A percentile compares a stretch with the other conserved stretches of the same genome.
Conservation (phyloP, 805 yeast genomes). For the Metschnikowia cerradonensis region DNA sequence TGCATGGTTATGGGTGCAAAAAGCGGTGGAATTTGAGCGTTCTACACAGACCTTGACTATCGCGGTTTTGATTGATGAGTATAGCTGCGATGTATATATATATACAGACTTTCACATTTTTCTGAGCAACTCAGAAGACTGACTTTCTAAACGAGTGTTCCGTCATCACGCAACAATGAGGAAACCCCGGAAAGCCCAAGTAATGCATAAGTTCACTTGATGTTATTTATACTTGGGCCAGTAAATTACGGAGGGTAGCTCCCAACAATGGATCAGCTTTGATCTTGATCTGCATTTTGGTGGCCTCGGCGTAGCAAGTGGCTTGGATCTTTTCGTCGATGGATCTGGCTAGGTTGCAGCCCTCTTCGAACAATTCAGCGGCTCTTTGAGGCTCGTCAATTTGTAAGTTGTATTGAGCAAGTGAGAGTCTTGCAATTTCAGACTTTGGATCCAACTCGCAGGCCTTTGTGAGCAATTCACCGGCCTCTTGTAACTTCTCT, state of each 20-base stretch:
- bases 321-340: slow-evolving; percentile 87
- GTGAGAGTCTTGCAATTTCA: slow-evolving; percentile 84
- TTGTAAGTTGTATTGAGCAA: slow-evolving; percentile 88
- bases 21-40: background rate
- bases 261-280: slow-evolving; percentile 64
- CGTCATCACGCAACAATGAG: background rate
- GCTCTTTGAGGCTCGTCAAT: slow-evolving; percentile 81
- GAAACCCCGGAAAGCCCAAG: background rate
- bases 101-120: slow-evolving; percentile 2
- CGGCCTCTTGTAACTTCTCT: slow-evolving; percentile 50
- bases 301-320: slow-evolving; percentile 86
- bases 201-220: background rate
- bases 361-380: slow-evolving; percentile 72
- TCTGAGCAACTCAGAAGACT: background rate
- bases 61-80: slow-evolving; percentile 1
- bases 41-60: background rate
- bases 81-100: background rate
- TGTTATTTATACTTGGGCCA: background rate
- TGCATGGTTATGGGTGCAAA: slow-evolving; percentile 16
- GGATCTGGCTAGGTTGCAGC: slow-evolving; percentile 77
- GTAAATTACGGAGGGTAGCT: slow-evolving; percentile 6
- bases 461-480: slow-evolving; percentile 66
- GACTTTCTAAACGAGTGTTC: background rate
- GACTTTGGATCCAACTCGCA: slow-evolving; percentile 79
- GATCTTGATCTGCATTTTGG: slow-evolving; percentile 81